Conservation (phyloP, 2,329 filamentous ascomycete genomes). For the Teratosphaeria gauchensis region DNA sequence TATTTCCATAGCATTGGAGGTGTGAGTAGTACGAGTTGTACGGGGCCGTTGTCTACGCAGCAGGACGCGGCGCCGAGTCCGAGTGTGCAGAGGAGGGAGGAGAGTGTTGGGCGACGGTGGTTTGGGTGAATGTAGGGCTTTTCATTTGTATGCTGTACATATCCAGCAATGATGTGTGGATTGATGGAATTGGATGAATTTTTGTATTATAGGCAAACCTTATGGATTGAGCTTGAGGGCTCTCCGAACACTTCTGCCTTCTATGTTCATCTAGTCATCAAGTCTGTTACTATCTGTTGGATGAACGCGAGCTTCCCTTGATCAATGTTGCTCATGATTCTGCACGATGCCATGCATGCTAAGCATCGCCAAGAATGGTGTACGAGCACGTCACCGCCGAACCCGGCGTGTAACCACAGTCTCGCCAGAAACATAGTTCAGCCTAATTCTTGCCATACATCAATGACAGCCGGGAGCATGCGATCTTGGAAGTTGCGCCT, state of each 20-base stretch:
- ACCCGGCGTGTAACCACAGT: not conserved
- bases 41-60: not conserved
- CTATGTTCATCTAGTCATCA: too few species aligned
- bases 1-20: not conserved
- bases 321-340: too few species aligned
- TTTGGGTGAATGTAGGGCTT: not conserved
- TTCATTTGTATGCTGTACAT: not conserved
- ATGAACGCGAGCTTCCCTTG: too few species aligned
- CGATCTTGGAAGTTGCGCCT: not conserved
- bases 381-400: not conserved
- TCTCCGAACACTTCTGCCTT: too few species aligned
- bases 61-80: not conserved
- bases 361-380: not conserved
- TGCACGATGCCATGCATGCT: too few species aligned
- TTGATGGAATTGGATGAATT: not conserved
- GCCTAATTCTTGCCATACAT: not conserved
- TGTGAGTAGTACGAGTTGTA: not conserved
- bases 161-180: not conserved
- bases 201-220: not conserved
- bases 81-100: not conserved
- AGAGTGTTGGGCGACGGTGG: not conserved
- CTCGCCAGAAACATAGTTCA: not conserved
- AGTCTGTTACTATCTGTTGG: too few species aligned
- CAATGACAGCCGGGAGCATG: not conserved
- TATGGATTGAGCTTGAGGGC: not conserved